Percentiles rank a stretch among this genome's conserved stretches.
phyloP scores from a whole-genome alignment of 2,329 filamentous ascomycete genomes.

The Pseudocercospora eumusae region DNA sequence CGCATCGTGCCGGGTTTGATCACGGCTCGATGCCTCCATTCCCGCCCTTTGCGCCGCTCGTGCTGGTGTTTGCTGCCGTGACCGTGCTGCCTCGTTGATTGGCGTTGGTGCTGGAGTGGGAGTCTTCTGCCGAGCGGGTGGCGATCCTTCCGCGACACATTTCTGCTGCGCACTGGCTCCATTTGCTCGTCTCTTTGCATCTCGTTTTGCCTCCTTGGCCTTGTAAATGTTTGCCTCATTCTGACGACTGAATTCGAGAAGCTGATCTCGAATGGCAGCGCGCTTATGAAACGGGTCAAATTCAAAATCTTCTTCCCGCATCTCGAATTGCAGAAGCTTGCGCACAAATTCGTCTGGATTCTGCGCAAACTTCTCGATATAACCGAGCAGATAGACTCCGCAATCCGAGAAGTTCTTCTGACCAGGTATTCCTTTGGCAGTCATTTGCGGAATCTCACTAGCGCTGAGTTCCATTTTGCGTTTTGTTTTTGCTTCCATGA shows the following conservation, averaged over 20 bases:
- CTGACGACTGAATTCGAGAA: slow-evolving; percentile 63
- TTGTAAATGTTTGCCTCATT: slow-evolving; percentile 52
- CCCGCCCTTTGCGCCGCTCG: background rate
- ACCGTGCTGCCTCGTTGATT: background rate
- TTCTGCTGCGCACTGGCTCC: background rate
- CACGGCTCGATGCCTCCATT: background rate
- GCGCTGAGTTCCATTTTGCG: slow-evolving; percentile 51
- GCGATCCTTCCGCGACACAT: background rate
- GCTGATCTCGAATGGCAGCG: slow-evolving; percentile 62
- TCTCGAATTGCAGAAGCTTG: slow-evolving; percentile 65
- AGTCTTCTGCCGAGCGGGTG: slow-evolving; percentile 2
- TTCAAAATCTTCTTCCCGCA: slow-evolving; percentile 60
- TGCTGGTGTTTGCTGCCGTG: background rate
- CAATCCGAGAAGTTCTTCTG: slow-evolving; percentile 89
- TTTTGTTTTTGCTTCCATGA: slow-evolving; percentile 69
- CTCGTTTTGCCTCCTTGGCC: slow-evolving; percentile 21
- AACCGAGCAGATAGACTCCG: slow-evolving; percentile 81
- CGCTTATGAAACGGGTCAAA: slow-evolving; percentile 62
- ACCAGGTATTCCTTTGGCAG: slow-evolving; percentile 71
- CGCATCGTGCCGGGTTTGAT: background rate
- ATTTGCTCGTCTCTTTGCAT: slow-evolving; percentile 11
- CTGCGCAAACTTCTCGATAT: slow-evolving; percentile 77
- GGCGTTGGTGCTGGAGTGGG: background rate
- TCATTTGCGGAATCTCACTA: slow-evolving; percentile 61
- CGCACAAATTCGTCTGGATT: slow-evolving; percentile 70